Percentiles rank a stretch among this genome's conserved stretches.
phyloP scores from a whole-genome alignment of 257 asterid genomes.

The Solanum dulcamara region DNA sequence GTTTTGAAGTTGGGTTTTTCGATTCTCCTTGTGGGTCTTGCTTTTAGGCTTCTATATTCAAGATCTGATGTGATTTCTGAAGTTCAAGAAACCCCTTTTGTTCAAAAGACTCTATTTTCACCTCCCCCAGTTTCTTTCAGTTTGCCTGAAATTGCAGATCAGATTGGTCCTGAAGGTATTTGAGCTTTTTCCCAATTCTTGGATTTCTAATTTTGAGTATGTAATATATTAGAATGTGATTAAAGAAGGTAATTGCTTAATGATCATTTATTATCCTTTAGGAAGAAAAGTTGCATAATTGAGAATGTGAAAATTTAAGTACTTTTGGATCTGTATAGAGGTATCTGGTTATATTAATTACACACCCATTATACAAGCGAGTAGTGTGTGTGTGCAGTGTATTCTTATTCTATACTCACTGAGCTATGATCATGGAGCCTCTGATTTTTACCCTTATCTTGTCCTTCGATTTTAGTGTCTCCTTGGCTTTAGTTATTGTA shows the following conservation, averaged over 20 bases:
- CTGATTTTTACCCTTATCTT: neutral
- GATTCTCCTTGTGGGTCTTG: constrained; percentile 42
- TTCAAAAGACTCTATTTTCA: constrained; percentile 5
- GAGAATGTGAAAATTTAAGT: neutral
- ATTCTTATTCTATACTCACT: neutral
- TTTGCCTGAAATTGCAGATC: constrained; percentile 12
- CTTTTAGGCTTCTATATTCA: constrained; percentile 32
- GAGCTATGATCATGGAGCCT: neutral
- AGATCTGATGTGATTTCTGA: constrained; percentile 35
- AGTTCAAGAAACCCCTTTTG: constrained; percentile 26
- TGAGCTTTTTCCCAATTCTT: neutral
- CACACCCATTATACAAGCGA: neutral
- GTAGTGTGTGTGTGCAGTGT: neutral
- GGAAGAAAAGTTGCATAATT: neutral
- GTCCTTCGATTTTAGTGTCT: neutral
- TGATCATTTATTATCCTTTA: neutral
- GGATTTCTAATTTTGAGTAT: neutral
- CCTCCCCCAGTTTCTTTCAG: constrained; percentile 5
- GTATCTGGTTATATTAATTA: neutral
- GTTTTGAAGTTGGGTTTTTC: constrained; percentile 44
- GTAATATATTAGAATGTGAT: neutral
- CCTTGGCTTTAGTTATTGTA: neutral
- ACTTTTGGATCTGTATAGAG: neutral
- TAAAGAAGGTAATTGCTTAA: neutral
- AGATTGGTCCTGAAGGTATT: constrained; percentile 31